Conservation (phyloP, 2,329 filamentous ascomycete genomes). For the Metarhizium robertsii region DNA sequence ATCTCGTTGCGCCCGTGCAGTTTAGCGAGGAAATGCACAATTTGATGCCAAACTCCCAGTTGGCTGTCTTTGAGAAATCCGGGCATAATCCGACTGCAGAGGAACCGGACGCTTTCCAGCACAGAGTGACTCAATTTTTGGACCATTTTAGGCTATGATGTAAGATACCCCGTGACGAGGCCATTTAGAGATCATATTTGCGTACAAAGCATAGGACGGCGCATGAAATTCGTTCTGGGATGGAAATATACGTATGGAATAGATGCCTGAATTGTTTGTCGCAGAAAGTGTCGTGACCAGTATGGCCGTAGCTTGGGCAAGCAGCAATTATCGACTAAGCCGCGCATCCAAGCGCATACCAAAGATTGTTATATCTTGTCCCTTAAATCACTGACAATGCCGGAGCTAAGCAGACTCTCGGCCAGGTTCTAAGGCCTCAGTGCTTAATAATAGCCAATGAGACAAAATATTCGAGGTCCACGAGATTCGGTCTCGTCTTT, state of each 20-base stretch:
- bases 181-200: not conserved
- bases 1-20: constrained; percentile 11
- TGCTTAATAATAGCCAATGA: too few species aligned
- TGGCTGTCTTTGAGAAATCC: constrained; percentile 14
- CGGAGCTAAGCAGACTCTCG: too few species aligned
- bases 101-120: constrained; percentile 12
- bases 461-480: too few species aligned
- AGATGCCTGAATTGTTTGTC: not conserved
- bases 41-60: constrained; percentile 9
- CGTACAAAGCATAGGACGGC: not conserved
- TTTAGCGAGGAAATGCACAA: constrained; percentile 12
- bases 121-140: constrained; percentile 2
- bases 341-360: not conserved
- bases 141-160: constrained; percentile 4
- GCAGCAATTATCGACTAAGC: not conserved
- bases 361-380: not conserved
- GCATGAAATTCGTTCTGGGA: not conserved
- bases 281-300: too few species aligned
- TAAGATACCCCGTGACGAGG: not conserved
- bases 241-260: not conserved
- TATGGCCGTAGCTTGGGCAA: too few species aligned
- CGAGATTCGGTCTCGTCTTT: too few species aligned
- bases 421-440: too few species aligned
- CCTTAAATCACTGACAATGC: too few species aligned
- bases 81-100: constrained; percentile 13